phyloP scores from a whole-genome alignment of 2,329 filamentous ascomycete genomes.

The Thielaviopsis musarum region DNA sequence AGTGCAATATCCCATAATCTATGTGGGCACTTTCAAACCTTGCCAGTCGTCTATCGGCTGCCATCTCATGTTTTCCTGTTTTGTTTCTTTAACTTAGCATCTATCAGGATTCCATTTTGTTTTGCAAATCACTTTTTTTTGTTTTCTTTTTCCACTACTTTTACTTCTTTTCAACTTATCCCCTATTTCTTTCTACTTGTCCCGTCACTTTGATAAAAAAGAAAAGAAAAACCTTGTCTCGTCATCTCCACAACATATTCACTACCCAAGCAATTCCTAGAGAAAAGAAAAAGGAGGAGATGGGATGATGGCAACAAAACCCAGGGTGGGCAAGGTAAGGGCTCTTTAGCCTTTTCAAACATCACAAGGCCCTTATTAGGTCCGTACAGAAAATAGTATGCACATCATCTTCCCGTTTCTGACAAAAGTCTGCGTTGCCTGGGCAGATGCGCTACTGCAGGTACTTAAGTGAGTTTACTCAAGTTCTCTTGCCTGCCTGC shows the following conservation, averaged over 20 bases:
- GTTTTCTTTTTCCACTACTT: too few relatives aligned
- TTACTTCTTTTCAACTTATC: neutral
- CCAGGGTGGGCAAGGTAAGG: too few relatives aligned
- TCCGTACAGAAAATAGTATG: neutral
- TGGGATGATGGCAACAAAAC: neutral
- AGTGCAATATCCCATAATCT: neutral
- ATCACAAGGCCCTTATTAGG: too few relatives aligned
- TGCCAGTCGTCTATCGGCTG: neutral
- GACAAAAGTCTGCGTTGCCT: too few relatives aligned
- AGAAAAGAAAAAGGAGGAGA: neutral
- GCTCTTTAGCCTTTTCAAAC: too few relatives aligned
- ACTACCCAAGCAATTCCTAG: neutral
- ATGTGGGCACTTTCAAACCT: neutral
- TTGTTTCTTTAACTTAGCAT: neutral
- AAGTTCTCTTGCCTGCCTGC: too few relatives aligned
- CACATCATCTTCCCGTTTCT: neutral
- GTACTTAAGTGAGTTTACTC: neutral
- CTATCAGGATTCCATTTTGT: neutral
- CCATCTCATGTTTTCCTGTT: neutral
- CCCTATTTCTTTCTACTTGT: neutral
- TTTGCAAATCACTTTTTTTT: neutral
- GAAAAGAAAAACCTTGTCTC: neutral
- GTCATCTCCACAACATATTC: neutral
- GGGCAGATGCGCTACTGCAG: neutral
- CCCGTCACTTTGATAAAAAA: neutral